Evolutionary conservation across 2,329 filamentous ascomycete genomes (phyloP).

Genomic region (Orbilia quercus): DNA sequence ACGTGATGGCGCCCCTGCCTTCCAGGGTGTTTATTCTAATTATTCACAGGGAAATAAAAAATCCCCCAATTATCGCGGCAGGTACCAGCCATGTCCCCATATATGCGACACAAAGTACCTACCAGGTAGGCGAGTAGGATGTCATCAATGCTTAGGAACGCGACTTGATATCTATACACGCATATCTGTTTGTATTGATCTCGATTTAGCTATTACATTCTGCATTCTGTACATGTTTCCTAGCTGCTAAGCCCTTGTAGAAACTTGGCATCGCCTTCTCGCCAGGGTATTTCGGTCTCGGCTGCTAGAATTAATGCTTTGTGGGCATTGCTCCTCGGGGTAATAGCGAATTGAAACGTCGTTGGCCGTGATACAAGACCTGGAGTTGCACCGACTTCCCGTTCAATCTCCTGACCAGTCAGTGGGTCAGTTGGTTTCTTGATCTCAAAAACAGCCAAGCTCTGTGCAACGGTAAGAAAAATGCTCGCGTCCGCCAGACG

Average conservation of each 20-base stretch:
- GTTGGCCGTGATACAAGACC: conserved; percentile 29
- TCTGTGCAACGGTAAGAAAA: conserved; percentile 66
- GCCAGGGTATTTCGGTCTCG: conserved; percentile 20
- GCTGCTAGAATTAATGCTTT: conserved; percentile 8
- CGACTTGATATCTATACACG: too few relatives aligned
- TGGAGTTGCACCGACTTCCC: conserved; percentile 25
- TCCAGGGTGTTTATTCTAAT: too few relatives aligned
- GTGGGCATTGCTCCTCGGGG: conserved; percentile 28
- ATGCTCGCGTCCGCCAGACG: conserved; percentile 68
- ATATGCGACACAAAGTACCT: too few relatives aligned
- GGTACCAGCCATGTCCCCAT: too few relatives aligned
- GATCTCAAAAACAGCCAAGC: conserved; percentile 67
- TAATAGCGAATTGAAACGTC: conserved; percentile 26
- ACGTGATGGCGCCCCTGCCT: too few relatives aligned
- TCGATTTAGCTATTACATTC: too few relatives aligned
- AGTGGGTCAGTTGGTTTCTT: conserved; percentile 55
- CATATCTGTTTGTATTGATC: too few relatives aligned
- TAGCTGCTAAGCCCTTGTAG: not conserved
- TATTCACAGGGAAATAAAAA: too few relatives aligned
- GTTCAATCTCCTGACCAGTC: conserved; percentile 48
- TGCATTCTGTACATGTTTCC: too few relatives aligned
- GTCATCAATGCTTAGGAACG: too few relatives aligned
- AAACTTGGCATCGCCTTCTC: conserved; percentile 22
- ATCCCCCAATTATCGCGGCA: too few relatives aligned
- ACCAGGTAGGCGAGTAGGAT: too few relatives aligned